A percentile compares a stretch with the other conserved stretches of the same genome.
phyloP scores from a whole-genome alignment of 306 rosid species.

The Vicia faba region DNA sequence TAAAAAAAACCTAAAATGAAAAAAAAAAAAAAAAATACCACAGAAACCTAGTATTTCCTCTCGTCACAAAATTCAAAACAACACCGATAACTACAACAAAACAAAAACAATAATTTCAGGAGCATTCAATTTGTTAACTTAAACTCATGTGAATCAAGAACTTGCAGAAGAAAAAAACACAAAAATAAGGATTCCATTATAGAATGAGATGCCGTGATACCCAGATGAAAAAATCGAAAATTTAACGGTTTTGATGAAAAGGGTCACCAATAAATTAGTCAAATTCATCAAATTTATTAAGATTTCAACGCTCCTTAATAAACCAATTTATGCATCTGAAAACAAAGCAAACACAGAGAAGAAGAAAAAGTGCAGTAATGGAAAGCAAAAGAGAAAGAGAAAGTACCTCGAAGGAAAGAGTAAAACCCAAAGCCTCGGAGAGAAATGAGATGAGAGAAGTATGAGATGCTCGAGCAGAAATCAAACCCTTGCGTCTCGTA shows the following conservation, averaged over 20 bases:
- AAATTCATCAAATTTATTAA: not conserved
- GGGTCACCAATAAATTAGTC: not conserved
- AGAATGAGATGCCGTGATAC: not conserved
- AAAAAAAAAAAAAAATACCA: not conserved
- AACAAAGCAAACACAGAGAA: not conserved
- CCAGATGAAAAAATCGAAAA: conserved; percentile 3
- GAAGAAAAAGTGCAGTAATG: not conserved
- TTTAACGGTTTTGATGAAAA: not conserved
- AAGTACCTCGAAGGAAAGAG: not conserved
- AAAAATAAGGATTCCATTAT: not conserved
- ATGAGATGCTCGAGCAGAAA: not conserved
- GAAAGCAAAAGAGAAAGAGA: not conserved
- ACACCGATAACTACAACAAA: too few species aligned
- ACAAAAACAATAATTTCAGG: not conserved
- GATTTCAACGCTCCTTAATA: not conserved
- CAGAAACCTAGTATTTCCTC: not conserved
- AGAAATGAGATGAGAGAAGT: not conserved
- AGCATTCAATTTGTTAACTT: not conserved
- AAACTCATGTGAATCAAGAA: not conserved
- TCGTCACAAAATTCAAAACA: not conserved
- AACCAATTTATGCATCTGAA: not conserved
- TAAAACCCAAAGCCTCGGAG: not conserved
- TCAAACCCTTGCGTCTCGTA: not conserved
- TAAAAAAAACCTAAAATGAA: not conserved
- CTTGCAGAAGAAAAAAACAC: not conserved